Percentiles rank a stretch among this genome's conserved stretches.
These are phyloP conservation scores for Penicillium robsamsonii DNA, from an alignment of 495 filamentous ascomycete species.

Conservation along the genomic window DNA sequence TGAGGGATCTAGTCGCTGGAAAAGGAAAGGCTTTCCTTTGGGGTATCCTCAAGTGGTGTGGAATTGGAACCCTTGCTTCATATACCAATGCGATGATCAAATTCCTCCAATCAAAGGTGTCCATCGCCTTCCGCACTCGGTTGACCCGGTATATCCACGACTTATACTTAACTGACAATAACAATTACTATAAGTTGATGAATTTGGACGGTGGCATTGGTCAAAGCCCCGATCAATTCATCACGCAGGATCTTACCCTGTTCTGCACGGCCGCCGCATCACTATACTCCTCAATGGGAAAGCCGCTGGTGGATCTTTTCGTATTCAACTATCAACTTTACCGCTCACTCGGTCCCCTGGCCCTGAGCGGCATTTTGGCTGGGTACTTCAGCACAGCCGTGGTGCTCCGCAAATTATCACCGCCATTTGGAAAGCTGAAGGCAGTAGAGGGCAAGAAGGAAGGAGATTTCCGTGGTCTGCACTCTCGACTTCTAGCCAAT, in stretches of 20 bases:
- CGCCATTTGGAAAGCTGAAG: conserved; percentile 94
- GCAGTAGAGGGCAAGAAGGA: conserved; percentile 91
- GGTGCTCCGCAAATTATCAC: conserved; percentile 79
- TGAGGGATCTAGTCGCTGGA: conserved; percentile 90
- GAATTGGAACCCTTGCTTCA: conserved; percentile 70
- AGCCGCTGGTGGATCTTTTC: conserved; percentile 90
- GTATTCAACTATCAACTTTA: conserved; percentile 98
- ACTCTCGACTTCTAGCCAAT: conserved; percentile 90
- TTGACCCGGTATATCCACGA: conserved; percentile 98
- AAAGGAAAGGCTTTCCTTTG: conserved; percentile 84
- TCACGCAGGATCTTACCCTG: conserved; percentile 92
- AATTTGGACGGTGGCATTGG: conserved; percentile 94
- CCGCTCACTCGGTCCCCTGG: conserved; percentile 85
- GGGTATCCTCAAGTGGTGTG: conserved; percentile 85
- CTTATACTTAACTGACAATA: conserved; percentile 87
- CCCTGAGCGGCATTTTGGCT: conserved; percentile 76
- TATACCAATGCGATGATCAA: conserved; percentile 98
- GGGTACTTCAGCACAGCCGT: conserved; percentile 94
- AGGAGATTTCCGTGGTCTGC: conserved; percentile 87
- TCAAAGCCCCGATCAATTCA: conserved; percentile 92
- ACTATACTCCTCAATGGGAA: conserved; percentile 92
- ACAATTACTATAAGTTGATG: conserved; percentile 93
- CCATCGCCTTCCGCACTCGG: conserved; percentile 95
- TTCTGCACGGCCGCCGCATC: conserved; percentile 93
- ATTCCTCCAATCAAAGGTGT: conserved; percentile 95